These are phyloP conservation scores for Trifolium dubium DNA, from an alignment of 306 rosid species.

Conservation along the genomic window DNA sequence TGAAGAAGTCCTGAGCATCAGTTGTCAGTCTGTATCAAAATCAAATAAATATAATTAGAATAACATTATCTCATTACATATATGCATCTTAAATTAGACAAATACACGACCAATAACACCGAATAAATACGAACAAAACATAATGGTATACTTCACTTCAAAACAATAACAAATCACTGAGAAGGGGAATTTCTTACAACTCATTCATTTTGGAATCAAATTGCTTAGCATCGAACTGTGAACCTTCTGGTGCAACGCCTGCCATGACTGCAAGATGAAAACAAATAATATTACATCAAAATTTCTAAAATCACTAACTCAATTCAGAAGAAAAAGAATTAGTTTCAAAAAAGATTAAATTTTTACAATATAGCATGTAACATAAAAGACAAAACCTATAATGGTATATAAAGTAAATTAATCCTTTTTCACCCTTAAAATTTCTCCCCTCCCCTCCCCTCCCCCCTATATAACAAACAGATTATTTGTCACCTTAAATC, in stretches of 20 bases:
- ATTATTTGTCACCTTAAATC: not conserved
- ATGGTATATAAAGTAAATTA: not conserved
- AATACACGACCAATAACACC: not conserved
- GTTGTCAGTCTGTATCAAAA: conserved; percentile 60
- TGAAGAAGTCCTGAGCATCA: conserved; percentile 77
- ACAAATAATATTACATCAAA: not conserved
- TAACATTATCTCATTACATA: conserved; percentile 20
- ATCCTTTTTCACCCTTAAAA: not conserved
- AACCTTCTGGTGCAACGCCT: conserved; percentile 67
- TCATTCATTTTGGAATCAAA: conserved; percentile 74
- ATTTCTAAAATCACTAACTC: not conserved
- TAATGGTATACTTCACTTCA: not conserved
- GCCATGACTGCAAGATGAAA: conserved; percentile 68
- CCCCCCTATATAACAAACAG: not conserved
- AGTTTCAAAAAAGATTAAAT: too few species aligned
- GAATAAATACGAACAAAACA: conserved; percentile 1
- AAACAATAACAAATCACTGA: not conserved
- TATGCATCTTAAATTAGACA: not conserved
- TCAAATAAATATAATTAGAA: conserved; percentile 17
- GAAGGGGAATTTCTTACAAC: conserved; percentile 49
- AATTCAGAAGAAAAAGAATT: too few species aligned
- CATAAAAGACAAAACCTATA: not conserved
- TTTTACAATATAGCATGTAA: not conserved
- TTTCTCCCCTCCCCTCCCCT: not conserved
- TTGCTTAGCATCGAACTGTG: conserved; percentile 70